Evolutionary conservation across 2,329 filamentous ascomycete species (phyloP).

Genomic region (Laburnicola sp.): DNA sequence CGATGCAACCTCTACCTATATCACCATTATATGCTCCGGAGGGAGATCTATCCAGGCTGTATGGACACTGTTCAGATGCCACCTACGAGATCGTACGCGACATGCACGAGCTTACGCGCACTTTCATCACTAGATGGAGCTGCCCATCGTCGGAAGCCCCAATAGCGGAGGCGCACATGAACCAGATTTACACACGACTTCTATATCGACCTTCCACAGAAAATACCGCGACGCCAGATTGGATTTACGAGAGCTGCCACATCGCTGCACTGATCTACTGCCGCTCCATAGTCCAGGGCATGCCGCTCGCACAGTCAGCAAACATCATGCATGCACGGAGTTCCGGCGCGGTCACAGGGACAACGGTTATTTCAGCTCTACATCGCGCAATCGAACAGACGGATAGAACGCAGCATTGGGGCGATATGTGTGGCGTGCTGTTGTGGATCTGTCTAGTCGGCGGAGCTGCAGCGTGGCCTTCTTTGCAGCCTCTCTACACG

Average conservation of each 20-base stretch:
- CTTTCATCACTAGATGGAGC: constrained; percentile 25
- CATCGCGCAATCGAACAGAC: constrained; percentile 30
- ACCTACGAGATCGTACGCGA: constrained; percentile 31
- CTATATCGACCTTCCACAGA: constrained; percentile 19
- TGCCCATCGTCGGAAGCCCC: constrained; percentile 17
- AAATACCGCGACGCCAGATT: constrained; percentile 23
- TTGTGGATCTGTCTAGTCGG: constrained; percentile 40
- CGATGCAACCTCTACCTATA: constrained; percentile 12
- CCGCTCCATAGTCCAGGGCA: constrained; percentile 31
- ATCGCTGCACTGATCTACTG: constrained; percentile 39
- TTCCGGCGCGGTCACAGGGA: constrained; percentile 10
- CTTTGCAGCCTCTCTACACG: constrained; percentile 6
- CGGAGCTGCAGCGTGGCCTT: constrained; percentile 30
- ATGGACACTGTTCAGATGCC: constrained; percentile 21
- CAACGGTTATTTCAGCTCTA: constrained; percentile 27
- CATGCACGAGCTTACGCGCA: constrained; percentile 30
- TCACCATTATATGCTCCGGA: constrained; percentile 31
- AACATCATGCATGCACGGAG: constrained; percentile 19
- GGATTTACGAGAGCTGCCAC: constrained; percentile 38
- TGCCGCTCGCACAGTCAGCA: constrained; percentile 29
- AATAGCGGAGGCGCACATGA: constrained; percentile 26
- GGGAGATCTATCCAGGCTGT: constrained; percentile 21
- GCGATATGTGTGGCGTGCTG: constrained; percentile 31
- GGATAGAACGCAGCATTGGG: constrained; percentile 29
- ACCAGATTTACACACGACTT: constrained; percentile 31